Evolutionary conservation across 2,329 filamentous ascomycete genomes (phyloP).

Genomic region (Fusarium nematophilum): DNA sequence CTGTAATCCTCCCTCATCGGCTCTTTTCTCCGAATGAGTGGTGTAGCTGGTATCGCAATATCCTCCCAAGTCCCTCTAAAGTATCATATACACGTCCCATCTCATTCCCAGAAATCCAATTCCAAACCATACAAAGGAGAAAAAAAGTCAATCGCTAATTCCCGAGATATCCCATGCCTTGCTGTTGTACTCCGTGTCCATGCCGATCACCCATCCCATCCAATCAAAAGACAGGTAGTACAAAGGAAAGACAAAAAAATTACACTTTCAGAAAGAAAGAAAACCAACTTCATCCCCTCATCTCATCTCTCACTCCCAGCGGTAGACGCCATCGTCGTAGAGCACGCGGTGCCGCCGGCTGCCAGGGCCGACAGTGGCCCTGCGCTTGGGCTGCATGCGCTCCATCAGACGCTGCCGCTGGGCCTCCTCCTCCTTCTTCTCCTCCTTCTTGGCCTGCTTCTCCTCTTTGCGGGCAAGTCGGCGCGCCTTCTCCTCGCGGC

Average conservation of each 20-base stretch:
- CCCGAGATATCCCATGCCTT: conserved; percentile 11
- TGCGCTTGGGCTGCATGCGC: conserved; percentile 53
- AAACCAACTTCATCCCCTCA: conserved; percentile 5
- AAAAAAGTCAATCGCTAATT: conserved; percentile 29
- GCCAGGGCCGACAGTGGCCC: conserved; percentile 51
- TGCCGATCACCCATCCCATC: conserved; percentile 3
- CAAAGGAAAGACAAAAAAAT: conserved; percentile 20
- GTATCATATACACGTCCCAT: conserved; percentile 10
- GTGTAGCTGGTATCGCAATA: conserved; percentile 23
- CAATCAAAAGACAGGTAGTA: conserved; percentile 31
- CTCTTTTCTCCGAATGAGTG: conserved; percentile 15
- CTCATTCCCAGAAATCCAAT: conserved; percentile 2
- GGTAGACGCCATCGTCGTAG: conserved; percentile 55
- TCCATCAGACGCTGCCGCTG: conserved; percentile 54
- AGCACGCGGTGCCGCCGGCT: conserved; percentile 50
- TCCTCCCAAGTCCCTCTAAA: background rate
- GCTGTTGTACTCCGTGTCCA: conserved; percentile 1
- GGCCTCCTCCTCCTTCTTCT: conserved; percentile 52
- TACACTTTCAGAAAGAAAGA: conserved; percentile 19
- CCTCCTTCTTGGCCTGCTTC: conserved; percentile 42
- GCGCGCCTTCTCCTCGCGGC: conserved; percentile 47
- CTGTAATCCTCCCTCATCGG: conserved; percentile 27
- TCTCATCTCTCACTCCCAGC: conserved; percentile 51
- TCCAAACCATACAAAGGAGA: too few species aligned
- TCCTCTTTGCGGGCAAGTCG: conserved; percentile 39